phyloP scores from a whole-genome alignment of 73 alveolate genomes.

The Blepharisma stoltei region DNA sequence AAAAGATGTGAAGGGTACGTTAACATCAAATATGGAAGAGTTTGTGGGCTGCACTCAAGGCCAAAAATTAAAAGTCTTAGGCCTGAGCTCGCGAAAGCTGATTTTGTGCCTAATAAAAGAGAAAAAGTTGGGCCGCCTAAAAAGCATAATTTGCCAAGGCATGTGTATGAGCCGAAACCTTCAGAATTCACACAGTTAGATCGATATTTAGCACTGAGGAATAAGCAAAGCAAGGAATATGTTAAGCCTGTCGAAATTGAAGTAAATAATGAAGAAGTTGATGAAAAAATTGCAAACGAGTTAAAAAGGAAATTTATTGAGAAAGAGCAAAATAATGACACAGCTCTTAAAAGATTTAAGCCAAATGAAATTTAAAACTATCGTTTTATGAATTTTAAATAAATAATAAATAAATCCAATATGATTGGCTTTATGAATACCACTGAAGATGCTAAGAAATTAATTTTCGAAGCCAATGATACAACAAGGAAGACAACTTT shows the following conservation, averaged over 20 bases:
- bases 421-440: neutral
- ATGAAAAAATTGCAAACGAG: no score
- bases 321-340: no score
- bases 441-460: neutral
- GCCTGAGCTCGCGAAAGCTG: neutral
- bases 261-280: neutral
- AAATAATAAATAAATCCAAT: neutral
- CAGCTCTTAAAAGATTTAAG: no score
- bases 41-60: conserved; percentile 9
- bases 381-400: neutral
- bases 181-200: neutral
- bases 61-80: conserved; percentile 4
- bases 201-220: neutral
- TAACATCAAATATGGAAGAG: neutral
- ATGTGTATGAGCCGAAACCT: conserved; percentile 27
- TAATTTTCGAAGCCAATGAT: conserved; percentile 4
- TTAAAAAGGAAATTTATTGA: no score
- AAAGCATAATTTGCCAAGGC: conserved; percentile 11
- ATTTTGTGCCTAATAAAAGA: neutral
- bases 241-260: conserved; percentile 13
- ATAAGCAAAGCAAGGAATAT: conserved; percentile 13
- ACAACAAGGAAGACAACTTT: neutral
- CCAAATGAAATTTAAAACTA: no score
- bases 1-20: conserved; percentile 23
- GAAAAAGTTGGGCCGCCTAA: neutral